Evolutionary conservation across 1,284 basidiomycete species (phyloP).

Genomic region (Ceratorhiza oryzae-sativae): DNA sequence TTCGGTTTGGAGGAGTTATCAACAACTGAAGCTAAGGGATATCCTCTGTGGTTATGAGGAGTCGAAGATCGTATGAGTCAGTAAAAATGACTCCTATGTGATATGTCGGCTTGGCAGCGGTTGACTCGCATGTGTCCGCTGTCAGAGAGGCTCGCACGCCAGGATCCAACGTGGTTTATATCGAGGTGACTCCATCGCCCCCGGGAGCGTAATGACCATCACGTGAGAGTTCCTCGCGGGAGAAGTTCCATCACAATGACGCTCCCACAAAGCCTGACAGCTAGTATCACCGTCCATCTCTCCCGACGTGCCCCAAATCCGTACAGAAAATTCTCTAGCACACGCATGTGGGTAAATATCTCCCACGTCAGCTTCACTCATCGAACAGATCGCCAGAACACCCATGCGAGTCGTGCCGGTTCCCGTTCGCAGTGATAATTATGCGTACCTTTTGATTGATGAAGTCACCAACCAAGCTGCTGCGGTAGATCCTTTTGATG

Average conservation of each 20-base stretch:
- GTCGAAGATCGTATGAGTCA: neutral
- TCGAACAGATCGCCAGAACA: constrained; percentile 1
- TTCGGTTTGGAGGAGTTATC: too few relatives aligned
- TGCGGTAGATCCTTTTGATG: constrained; percentile 69
- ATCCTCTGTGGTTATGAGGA: neutral
- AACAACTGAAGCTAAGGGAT: neutral
- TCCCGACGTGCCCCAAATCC: neutral
- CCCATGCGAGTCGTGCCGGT: constrained; percentile 77
- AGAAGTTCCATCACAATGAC: constrained; percentile 10
- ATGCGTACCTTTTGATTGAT: constrained; percentile 87
- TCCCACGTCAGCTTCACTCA: neutral
- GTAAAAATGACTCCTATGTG: neutral
- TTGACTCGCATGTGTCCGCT: neutral
- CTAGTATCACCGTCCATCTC: neutral
- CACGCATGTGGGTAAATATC: neutral
- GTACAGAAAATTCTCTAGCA: neutral
- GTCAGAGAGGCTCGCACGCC: neutral
- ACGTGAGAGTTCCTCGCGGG: too few relatives aligned
- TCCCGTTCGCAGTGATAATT: constrained; percentile 83
- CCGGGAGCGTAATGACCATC: neutral
- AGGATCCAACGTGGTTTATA: neutral
- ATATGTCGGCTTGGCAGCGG: neutral
- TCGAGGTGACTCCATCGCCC: constrained; percentile 17
- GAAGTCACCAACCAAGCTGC: constrained; percentile 73
- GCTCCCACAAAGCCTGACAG: neutral